Percentiles rank a stretch among this genome's conserved stretches.
Evolutionary conservation across 2,329 filamentous ascomycete species (phyloP).

Genomic region (Stagonosporopsis cucurbitacearum): DNA sequence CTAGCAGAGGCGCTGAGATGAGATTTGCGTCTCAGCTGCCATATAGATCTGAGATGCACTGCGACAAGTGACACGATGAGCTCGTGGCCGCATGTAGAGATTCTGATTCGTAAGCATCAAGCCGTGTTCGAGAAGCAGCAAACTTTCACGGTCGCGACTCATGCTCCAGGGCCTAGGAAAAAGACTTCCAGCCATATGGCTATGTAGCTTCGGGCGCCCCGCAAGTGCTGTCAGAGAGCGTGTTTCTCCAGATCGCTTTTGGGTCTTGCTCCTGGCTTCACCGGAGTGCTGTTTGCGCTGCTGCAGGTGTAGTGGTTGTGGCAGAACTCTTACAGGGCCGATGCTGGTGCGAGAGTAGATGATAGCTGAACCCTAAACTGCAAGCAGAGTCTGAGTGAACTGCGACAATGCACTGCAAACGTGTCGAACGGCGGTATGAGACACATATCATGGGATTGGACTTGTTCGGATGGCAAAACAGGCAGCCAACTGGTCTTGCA

Average conservation of each 20-base stretch:
- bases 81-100: slow-evolving; percentile 1
- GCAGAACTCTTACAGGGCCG: slow-evolving; percentile 6
- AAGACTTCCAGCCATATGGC: not conserved
- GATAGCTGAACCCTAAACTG: slow-evolving; percentile 2
- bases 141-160: slow-evolving; percentile 17
- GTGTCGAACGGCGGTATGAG: not conserved
- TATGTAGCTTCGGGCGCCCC: slow-evolving; percentile 13
- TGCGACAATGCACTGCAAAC: not conserved
- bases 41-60: slow-evolving; percentile 4
- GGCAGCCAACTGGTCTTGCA: slow-evolving; percentile 1
- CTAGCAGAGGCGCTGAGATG: not conserved
- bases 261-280: slow-evolving; percentile 15
- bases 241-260: slow-evolving; percentile 15
- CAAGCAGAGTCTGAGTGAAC: not conserved
- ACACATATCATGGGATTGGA: not conserved
- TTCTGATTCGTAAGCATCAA: slow-evolving; percentile 5
- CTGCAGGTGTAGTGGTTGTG: slow-evolving; percentile 5
- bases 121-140: slow-evolving; percentile 13
- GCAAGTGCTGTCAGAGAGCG: not conserved
- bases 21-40: not conserved
- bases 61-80: not conserved
- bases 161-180: slow-evolving; percentile 3
- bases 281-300: slow-evolving; percentile 12
- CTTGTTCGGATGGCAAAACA: not conserved
- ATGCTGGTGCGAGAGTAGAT: slow-evolving; percentile 1